Conservation (phyloP, 306 rosid genomes). For the Hippophae tibetana region DNA sequence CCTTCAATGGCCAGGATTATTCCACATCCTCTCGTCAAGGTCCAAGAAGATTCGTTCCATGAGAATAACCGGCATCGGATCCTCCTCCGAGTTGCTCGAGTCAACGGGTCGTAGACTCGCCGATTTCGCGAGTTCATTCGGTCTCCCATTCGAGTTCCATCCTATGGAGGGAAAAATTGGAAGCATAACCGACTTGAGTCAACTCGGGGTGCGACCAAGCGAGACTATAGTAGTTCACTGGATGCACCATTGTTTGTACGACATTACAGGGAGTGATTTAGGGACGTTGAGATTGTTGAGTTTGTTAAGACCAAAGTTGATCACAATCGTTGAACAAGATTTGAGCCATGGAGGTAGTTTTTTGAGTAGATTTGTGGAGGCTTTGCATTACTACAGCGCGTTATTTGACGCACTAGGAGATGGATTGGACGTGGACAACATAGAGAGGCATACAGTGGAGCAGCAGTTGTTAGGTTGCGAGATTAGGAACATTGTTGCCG, state of each 20-base stretch:
- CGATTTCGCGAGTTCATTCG: constrained; percentile 76
- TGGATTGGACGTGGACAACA: constrained; percentile 47
- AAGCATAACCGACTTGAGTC: constrained; percentile 48
- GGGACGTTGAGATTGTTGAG: constrained; percentile 57
- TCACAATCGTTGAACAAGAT: constrained; percentile 83
- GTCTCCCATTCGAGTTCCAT: constrained; percentile 74
- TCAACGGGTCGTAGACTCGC: constrained; percentile 87
- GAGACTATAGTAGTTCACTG: constrained; percentile 88
- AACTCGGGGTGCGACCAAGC: constrained; percentile 48
- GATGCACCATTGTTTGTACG: constrained; percentile 97
- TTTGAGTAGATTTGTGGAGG: constrained; percentile 88
- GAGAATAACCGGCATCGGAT: constrained; percentile 88
- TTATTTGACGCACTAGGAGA: constrained; percentile 98
- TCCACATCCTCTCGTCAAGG: constrained; percentile 91
- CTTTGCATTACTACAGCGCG: constrained; percentile 98
- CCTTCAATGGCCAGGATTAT: constrained; percentile 97
- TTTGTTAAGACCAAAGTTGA: constrained; percentile 57
- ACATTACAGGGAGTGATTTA: constrained; percentile 81
- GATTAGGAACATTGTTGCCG: constrained; percentile 88
- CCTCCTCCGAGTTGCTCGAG: constrained; percentile 65
- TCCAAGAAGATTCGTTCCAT: constrained; percentile 68
- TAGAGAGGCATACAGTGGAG: constrained; percentile 87
- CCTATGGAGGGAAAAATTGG: constrained; percentile 91
- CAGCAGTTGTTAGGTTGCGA: constrained; percentile 87
- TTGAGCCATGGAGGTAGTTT: constrained; percentile 83